Percentiles rank a stretch among this genome's conserved stretches.
These are phyloP conservation scores for Penicillium sp. DNA, from an alignment of 2,329 filamentous ascomycete genomes.

Conservation along the genomic window DNA sequence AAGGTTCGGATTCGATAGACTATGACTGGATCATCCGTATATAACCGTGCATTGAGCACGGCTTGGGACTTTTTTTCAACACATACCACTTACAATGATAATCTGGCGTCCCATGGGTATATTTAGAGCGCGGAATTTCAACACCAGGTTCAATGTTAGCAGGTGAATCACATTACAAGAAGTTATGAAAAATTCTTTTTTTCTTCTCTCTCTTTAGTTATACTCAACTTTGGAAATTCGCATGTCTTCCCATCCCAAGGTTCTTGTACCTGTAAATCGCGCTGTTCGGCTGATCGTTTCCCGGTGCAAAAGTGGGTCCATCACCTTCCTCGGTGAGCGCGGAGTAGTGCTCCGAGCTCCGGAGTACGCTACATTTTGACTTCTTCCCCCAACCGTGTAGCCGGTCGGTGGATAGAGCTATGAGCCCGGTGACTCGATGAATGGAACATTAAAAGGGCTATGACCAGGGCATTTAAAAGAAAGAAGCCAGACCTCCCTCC, in stretches of 20 bases:
- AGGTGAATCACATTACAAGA: neutral
- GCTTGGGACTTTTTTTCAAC: conserved; percentile 21
- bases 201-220: neutral
- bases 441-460: conserved; percentile 2
- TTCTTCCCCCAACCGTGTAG: conserved; percentile 10
- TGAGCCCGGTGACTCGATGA: conserved; percentile 13
- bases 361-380: conserved; percentile 9
- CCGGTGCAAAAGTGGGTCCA: conserved; percentile 4
- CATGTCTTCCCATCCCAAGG: too few species aligned
- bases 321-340: conserved; percentile 17
- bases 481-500: neutral
- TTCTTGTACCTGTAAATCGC: conserved; percentile 8
- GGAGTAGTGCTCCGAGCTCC: conserved; percentile 27
- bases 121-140: conserved; percentile 20
- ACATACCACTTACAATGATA: conserved; percentile 18
- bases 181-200: neutral
- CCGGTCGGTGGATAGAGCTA: conserved; percentile 19
- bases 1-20: neutral
- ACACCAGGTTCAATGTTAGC: conserved; percentile 11
- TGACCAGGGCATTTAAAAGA: neutral
- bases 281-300: conserved; percentile 19
- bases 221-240: neutral
- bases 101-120: conserved; percentile 17
- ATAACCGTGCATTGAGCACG: conserved; percentile 10
- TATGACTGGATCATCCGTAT: conserved; percentile 14